These are phyloP conservation scores for Debaryomycetaceae sp. DNA, from an alignment of 1,139 yeast genomes.

Conservation along the genomic window DNA sequence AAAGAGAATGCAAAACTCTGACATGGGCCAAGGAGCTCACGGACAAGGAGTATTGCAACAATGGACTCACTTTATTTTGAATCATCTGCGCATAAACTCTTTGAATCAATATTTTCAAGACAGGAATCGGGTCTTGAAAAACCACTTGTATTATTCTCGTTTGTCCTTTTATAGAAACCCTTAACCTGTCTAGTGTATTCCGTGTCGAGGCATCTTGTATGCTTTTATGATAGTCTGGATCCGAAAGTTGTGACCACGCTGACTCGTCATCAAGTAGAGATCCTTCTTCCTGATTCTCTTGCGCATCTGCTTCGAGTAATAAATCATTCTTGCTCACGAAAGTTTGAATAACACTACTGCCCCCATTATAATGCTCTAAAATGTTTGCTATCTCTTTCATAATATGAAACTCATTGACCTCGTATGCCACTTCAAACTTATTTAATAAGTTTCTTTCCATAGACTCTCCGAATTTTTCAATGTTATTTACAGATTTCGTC, in stretches of 20 bases:
- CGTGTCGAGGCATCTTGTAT: slow-evolving; percentile 34
- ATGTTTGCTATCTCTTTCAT: slow-evolving; percentile 79
- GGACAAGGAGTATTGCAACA: slow-evolving; percentile 62
- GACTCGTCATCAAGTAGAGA: slow-evolving; percentile 37
- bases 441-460: slow-evolving; percentile 67
- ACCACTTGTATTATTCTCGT: slow-evolving; percentile 71
- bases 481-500: slow-evolving; percentile 45
- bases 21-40: slow-evolving; percentile 72
- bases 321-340: slow-evolving; percentile 81
- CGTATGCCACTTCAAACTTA: slow-evolving; percentile 57
- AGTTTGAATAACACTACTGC: slow-evolving; percentile 75
- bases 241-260: slow-evolving; percentile 33
- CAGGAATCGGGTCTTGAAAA: slow-evolving; percentile 64
- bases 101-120: slow-evolving; percentile 67
- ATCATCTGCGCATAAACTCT: slow-evolving; percentile 76
- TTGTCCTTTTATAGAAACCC: slow-evolving; percentile 57
- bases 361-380: slow-evolving; percentile 81
- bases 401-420: slow-evolving; percentile 54
- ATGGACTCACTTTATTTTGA: slow-evolving; percentile 61
- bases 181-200: slow-evolving; percentile 30
- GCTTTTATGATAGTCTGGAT: slow-evolving; percentile 30
- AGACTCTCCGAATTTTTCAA: slow-evolving; percentile 69
- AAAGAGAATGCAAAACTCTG: slow-evolving; percentile 67
- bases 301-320: slow-evolving; percentile 43
- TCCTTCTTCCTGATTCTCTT: slow-evolving; percentile 34